These are phyloP conservation scores for Starmera caribaea DNA, from an alignment of 805 yeast species.

Conservation along the genomic window DNA sequence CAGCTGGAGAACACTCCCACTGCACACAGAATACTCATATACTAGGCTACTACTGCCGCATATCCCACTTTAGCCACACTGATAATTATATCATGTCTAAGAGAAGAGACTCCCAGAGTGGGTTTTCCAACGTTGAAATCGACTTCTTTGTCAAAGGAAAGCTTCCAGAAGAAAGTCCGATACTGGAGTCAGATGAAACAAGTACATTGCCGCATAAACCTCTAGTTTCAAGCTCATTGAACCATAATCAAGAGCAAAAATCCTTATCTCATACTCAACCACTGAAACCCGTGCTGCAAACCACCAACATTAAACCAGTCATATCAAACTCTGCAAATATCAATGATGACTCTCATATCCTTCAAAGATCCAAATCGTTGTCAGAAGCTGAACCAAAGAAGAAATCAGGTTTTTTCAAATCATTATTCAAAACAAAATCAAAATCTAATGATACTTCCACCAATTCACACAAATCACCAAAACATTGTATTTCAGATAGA, in stretches of 20 bases:
- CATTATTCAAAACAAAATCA: conserved; percentile 22
- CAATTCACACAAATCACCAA: conserved; percentile 8
- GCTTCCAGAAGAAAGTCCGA: conserved; percentile 8
- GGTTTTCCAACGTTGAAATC: conserved; percentile 33
- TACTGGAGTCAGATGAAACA: conserved; percentile 3
- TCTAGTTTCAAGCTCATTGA: too few species aligned
- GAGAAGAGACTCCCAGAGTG: conserved; percentile 6
- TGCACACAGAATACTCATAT: too few species aligned
- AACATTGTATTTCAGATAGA: background rate
- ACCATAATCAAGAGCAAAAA: background rate
- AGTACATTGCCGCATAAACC: too few species aligned
- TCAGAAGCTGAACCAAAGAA: conserved; percentile 17
- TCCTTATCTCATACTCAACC: background rate
- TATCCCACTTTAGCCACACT: too few species aligned
- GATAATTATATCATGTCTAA: too few species aligned
- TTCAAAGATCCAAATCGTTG: conserved; percentile 22
- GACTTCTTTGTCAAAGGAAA: conserved; percentile 40
- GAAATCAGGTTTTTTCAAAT: conserved; percentile 27
- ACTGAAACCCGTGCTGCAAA: conserved; percentile 11
- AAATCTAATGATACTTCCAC: conserved; percentile 6
- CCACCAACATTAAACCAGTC: conserved; percentile 2
- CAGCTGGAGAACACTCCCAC: too few species aligned
- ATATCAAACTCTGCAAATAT: background rate
- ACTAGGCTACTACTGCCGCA: too few species aligned
- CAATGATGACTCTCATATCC: conserved; percentile 6